Evolutionary conservation across 2,329 filamentous ascomycete genomes (phyloP).

Genomic region (Taxawa tesnikishii): DNA sequence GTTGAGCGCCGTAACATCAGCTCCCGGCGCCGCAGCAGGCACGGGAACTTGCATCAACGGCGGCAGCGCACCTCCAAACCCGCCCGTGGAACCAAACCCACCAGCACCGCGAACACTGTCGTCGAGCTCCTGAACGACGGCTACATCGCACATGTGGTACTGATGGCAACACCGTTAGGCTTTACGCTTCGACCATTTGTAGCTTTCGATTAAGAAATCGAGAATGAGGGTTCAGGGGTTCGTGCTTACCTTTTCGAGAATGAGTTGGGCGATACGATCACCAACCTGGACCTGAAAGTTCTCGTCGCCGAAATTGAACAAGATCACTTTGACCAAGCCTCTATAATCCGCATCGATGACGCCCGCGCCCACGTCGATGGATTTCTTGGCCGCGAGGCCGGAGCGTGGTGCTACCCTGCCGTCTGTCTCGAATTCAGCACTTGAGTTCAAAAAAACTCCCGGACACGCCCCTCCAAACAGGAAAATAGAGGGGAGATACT

Average conservation of each 20-base stretch:
- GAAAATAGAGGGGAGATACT: too few species aligned
- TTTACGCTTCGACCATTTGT: too few species aligned
- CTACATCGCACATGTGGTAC: constrained; percentile 84
- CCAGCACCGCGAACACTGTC: constrained; percentile 84
- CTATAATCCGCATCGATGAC: constrained; percentile 98
- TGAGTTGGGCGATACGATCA: constrained; percentile 84
- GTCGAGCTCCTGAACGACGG: constrained; percentile 79
- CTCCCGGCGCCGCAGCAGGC: too few species aligned
- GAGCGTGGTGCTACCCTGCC: constrained; percentile 82
- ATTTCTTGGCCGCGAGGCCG: constrained; percentile 85
- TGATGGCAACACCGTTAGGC: too few species aligned
- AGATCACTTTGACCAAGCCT: constrained; percentile 81
- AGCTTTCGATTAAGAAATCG: too few species aligned
- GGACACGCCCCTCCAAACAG: too few species aligned
- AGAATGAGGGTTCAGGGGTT: too few species aligned
- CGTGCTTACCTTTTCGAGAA: constrained; percentile 61
- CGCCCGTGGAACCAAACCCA: constrained; percentile 82
- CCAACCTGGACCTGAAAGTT: constrained; percentile 76
- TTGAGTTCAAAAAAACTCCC: too few species aligned
- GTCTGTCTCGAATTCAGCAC: too few species aligned
- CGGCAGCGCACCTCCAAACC: constrained; percentile 20
- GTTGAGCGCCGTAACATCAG: too few species aligned
- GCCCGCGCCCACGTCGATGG: constrained; percentile 90
- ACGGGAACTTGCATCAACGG: too few species aligned
- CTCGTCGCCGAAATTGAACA: constrained; percentile 80